Conservation (phyloP, 1,284 basidiomycete species). For the Trichosporon asahii region DNA sequence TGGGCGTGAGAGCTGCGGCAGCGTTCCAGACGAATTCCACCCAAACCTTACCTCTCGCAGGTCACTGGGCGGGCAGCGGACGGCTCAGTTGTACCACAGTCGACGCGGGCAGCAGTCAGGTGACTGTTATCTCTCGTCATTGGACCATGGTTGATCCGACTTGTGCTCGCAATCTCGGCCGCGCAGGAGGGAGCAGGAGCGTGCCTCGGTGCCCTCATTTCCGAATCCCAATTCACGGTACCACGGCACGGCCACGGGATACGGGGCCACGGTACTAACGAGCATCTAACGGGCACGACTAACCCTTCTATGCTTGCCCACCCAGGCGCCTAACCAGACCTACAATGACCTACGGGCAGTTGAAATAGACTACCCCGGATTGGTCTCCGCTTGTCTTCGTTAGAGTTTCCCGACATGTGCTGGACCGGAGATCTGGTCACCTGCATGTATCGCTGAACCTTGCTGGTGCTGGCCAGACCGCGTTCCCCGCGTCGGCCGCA, state of each 20-base stretch:
- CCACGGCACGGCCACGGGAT: neutral
- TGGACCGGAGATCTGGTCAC: neutral
- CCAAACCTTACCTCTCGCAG: neutral
- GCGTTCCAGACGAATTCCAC: neutral
- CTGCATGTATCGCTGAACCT: neutral
- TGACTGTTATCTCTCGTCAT: neutral
- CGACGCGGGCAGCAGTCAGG: neutral
- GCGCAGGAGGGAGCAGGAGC: neutral
- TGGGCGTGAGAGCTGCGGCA: neutral
- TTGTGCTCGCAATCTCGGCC: neutral
- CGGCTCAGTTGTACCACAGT: neutral
- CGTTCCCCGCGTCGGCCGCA: neutral
- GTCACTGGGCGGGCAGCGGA: neutral
- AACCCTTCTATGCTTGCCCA: neutral
- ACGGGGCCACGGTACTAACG: constrained; percentile 1
- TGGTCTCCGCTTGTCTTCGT: neutral
- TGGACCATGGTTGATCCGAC: neutral
- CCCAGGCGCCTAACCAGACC: neutral
- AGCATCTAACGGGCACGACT: neutral
- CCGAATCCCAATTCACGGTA: neutral
- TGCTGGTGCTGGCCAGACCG: neutral
- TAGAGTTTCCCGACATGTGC: neutral
- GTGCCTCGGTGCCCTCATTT: neutral
- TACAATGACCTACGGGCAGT: neutral
- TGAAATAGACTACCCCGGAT: neutral